Conservation (phyloP, 495 filamentous ascomycete genomes). For the Echria macrotheca region DNA sequence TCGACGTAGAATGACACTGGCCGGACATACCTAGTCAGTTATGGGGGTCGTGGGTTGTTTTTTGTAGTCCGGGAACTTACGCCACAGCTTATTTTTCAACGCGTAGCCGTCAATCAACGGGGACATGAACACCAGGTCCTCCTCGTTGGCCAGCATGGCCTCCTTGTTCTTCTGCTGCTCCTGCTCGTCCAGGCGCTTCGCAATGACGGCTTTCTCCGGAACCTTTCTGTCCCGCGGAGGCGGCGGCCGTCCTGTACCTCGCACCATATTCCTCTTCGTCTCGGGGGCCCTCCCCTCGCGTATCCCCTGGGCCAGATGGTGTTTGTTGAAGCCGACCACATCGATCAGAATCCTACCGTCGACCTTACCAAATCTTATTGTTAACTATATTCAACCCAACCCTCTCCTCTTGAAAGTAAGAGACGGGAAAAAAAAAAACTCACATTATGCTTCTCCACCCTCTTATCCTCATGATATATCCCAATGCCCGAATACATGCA, state of each 20-base stretch:
- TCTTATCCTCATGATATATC: constrained; percentile 12
- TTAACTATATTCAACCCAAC: too few species aligned
- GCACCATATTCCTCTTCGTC: constrained; percentile 6
- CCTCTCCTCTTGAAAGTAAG: too few species aligned
- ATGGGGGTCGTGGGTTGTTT: too few species aligned
- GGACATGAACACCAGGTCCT: constrained; percentile 29
- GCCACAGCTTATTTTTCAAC: constrained; percentile 37
- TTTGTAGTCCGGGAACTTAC: too few species aligned
- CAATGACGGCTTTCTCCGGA: constrained; percentile 1
- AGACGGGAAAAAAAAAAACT: too few species aligned
- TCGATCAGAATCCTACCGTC: constrained; percentile 33
- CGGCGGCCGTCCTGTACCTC: neutral
- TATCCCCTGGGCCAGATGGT: constrained; percentile 26
- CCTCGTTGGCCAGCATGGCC: constrained; percentile 16
- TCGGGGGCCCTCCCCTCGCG: constrained; percentile 18
- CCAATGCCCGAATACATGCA: constrained; percentile 28
- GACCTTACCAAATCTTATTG: too few species aligned
- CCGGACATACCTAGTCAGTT: too few species aligned
- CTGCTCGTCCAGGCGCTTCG: constrained; percentile 17
- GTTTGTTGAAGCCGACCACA: constrained; percentile 32
- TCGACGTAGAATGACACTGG: constrained; percentile 33
- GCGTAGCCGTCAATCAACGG: constrained; percentile 33
- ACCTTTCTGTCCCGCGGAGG: neutral
- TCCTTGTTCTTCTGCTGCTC: constrained; percentile 26
- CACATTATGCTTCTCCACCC: constrained; percentile 23